Conservation (phyloP, 352 stramenopile species). For the Pythium brassicae region DNA sequence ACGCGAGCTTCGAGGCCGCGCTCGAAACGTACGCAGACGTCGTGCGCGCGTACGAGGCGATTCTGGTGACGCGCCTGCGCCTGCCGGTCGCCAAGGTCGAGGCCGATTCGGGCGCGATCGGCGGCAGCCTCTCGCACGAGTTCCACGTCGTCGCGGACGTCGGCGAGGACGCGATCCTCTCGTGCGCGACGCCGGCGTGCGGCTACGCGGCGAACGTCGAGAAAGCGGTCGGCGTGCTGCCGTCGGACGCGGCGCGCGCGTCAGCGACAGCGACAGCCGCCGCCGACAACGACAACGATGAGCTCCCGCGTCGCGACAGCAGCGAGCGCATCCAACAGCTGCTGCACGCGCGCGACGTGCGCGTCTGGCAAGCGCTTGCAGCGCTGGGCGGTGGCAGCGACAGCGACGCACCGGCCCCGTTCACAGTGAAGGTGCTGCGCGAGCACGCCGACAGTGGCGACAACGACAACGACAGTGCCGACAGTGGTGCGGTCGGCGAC, state of each 20-base stretch:
- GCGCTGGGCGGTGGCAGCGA: background rate
- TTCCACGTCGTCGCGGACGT: constrained; percentile 84
- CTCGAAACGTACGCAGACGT: constrained; percentile 77
- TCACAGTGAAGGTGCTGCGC: constrained; percentile 34
- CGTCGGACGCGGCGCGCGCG: background rate
- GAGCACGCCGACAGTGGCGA: constrained; percentile 15
- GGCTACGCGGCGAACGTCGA: constrained; percentile 88
- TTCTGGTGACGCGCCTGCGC: constrained; percentile 59
- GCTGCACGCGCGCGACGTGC: constrained; percentile 5
- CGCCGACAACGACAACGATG: too few relatives aligned
- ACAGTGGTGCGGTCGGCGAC: constrained; percentile 1
- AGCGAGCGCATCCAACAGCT: constrained; percentile 18
- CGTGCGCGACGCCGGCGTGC: constrained; percentile 45
- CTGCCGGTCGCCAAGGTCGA: constrained; percentile 77
- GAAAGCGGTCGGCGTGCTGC: constrained; percentile 55
- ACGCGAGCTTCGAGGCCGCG: constrained; percentile 52
- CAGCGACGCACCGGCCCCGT: constrained; percentile 8
- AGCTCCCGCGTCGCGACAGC: too few relatives aligned
- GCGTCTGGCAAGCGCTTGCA: constrained; percentile 32
- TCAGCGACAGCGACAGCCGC: constrained; percentile 6
- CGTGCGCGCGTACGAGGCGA: constrained; percentile 71
- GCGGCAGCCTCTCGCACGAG: constrained; percentile 85
- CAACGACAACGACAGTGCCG: constrained; percentile 14
- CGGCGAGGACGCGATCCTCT: constrained; percentile 81
- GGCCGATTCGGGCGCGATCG: constrained; percentile 85